These are phyloP conservation scores for Punctularia strigosozonata DNA, from an alignment of 768 basidiomycete genomes.

Conservation along the genomic window DNA sequence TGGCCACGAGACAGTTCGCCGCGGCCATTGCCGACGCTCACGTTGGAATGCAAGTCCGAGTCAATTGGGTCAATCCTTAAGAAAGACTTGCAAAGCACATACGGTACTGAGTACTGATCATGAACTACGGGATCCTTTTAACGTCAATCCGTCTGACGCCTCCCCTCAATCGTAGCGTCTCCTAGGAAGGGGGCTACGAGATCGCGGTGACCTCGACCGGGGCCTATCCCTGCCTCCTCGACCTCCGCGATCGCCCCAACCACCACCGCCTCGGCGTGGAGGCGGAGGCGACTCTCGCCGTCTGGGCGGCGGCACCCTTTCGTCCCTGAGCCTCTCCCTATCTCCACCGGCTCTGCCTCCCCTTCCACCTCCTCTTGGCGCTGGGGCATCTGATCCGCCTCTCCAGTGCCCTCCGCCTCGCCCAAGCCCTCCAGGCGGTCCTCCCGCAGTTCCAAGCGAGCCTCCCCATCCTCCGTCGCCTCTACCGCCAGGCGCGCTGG, in stretches of 20 bases:
- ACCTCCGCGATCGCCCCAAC: constrained; percentile 27
- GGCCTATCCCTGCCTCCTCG: constrained; percentile 18
- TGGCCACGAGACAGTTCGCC: neutral
- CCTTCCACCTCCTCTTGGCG: constrained; percentile 29
- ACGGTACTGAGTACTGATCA: neutral
- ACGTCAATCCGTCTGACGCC: neutral
- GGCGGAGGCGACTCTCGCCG: constrained; percentile 38
- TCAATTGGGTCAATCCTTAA: neutral
- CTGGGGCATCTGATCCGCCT: constrained; percentile 47
- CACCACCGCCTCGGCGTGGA: constrained; percentile 20
- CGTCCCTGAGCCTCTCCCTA: constrained; percentile 38
- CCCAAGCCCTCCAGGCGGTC: constrained; percentile 31
- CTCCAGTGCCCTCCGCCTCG: constrained; percentile 60
- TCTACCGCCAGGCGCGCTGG: constrained; percentile 17
- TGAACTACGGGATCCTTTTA: neutral
- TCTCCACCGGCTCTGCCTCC: constrained; percentile 31
- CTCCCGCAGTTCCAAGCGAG: constrained; percentile 19
- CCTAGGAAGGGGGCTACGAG: too few species aligned
- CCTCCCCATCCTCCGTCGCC: constrained; percentile 41
- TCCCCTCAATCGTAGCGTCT: neutral
- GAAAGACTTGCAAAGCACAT: neutral
- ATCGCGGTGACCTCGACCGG: neutral
- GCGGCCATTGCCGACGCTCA: neutral
- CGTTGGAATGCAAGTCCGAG: neutral
- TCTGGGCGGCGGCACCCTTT: constrained; percentile 25